Conservation (phyloP, 2,329 filamentous ascomycete species). For the Byssothecium circinans region DNA sequence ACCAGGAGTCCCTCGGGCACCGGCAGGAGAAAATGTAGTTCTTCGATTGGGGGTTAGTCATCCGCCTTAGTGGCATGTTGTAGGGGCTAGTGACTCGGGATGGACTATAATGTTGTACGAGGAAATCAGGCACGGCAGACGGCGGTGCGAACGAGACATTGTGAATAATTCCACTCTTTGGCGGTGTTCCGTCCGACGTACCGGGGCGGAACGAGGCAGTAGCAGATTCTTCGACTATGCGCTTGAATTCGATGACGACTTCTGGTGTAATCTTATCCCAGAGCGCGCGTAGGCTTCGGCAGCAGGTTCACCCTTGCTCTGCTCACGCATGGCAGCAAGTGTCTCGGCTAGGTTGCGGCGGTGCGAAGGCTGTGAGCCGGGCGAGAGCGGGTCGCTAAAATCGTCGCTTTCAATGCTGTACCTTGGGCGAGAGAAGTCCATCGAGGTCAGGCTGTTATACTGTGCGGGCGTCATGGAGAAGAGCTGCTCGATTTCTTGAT, state of each 20-base stretch:
- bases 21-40: too few relatives aligned
- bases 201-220: conserved; percentile 35
- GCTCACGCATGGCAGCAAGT: conserved; percentile 74
- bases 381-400: conserved; percentile 40
- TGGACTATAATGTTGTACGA: too few relatives aligned
- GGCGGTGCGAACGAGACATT: too few relatives aligned
- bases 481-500: conserved; percentile 84
- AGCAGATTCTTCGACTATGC: conserved; percentile 83
- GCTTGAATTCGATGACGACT: conserved; percentile 88
- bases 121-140: too few relatives aligned
- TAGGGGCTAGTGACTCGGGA: too few relatives aligned
- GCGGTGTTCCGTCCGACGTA: conserved; percentile 30
- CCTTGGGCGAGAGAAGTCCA: conserved; percentile 64
- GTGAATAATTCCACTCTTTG: conserved; percentile 37
- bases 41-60: too few relatives aligned
- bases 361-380: conserved; percentile 53
- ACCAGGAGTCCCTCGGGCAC: too few relatives aligned
- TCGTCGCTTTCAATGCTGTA: conserved; percentile 55
- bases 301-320: conserved; percentile 68
- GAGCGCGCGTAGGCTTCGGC: conserved; percentile 92
- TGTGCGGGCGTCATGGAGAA: conserved; percentile 85
- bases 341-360: conserved; percentile 79
- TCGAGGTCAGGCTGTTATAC: conserved; percentile 80
- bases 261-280: conserved; percentile 94
- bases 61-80: too few relatives aligned